Evolutionary conservation across 2,329 filamentous ascomycete species (phyloP), one percentile per base, ranked within the genome.

Genomic region (Chaetomiaceae sp.): DNA sequence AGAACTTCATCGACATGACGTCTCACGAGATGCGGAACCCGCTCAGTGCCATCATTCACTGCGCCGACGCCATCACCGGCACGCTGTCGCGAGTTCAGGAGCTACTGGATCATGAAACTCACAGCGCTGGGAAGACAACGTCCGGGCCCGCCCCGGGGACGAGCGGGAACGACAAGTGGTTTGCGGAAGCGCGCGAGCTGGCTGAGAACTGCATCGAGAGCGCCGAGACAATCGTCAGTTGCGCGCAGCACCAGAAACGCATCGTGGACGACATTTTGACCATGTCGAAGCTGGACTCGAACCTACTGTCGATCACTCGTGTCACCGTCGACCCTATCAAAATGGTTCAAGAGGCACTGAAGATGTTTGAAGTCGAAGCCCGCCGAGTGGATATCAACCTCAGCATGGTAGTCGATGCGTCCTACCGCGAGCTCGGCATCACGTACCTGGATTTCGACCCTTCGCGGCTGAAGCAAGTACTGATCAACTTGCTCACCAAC

Each of bases 401-500:
- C 54, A 72, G 75, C 18, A 81, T 86, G 55, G 67, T 75, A 2
- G 72, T 86, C 11, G 79, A 84, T 54, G 60, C 74, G 14, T 83
- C 82, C 0, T 85, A 82, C 58, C 68, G 67, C 4, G 65, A 73
- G 1, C 67, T 82, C 1, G 66, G 66, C 0, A 68, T 86, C 27
- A 78, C 84, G 29, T 88, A 80, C 71, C 78, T 89, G 3, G 66
- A 73, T 27, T 65, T 88, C 22, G 87, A 91, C 60, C 83, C 86
- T 0, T 84, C 82, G 14, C 75, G 86, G 19, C 79, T 91, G 40
- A 75, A 86, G 42, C 86, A 91, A 62, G 83, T 90, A 1, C 70
- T 90, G 3, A 88, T 91, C 61, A 91, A 91, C 56, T 72, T 91
- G 1, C 76, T 86, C 8, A 87, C 85, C 7, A 91, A 91, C 57